Conservation (phyloP, 2,329 filamentous ascomycete genomes). For the Phyllosticta paracitricarpa region DNA sequence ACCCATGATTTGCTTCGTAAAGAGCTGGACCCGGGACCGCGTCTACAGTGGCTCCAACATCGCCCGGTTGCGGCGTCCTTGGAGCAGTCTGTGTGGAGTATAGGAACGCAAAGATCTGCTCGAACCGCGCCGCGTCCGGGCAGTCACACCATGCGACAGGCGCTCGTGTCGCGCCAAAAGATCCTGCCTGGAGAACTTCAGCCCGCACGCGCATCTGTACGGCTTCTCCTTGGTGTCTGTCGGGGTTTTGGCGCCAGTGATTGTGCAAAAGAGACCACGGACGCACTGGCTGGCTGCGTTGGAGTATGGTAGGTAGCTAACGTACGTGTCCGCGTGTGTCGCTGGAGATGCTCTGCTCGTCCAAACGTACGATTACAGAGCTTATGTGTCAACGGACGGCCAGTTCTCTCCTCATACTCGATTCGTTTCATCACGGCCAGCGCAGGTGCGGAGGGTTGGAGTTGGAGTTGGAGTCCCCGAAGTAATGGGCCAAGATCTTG, state of each 20-base stretch:
- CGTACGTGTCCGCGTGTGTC: not conserved
- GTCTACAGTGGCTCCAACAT: not conserved
- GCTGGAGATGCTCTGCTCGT: not conserved
- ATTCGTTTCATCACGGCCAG: too few relatives aligned
- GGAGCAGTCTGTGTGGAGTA: not conserved
- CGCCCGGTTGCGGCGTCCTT: not conserved
- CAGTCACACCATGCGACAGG: not conserved
- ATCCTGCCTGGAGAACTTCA: not conserved
- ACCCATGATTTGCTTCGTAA: not conserved
- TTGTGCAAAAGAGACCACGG: too few relatives aligned
- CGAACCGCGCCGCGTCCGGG: not conserved
- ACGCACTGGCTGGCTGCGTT: too few relatives aligned
- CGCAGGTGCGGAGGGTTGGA: not conserved
- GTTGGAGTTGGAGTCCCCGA: too few relatives aligned
- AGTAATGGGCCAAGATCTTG: too few relatives aligned
- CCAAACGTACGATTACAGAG: not conserved
- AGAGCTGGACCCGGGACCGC: not conserved
- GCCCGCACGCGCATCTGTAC: not conserved
- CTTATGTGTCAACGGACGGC: not conserved
- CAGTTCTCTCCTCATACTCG: not conserved
- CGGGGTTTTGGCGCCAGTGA: too few relatives aligned
- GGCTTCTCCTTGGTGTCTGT: slow-evolving; percentile 2
- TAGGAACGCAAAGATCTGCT: not conserved
- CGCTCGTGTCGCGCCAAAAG: not conserved
- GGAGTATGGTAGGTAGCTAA: not conserved